Evolutionary conservation across 1,139 yeast species (phyloP).

Genomic region (Wickerhamomyces sp.): DNA sequence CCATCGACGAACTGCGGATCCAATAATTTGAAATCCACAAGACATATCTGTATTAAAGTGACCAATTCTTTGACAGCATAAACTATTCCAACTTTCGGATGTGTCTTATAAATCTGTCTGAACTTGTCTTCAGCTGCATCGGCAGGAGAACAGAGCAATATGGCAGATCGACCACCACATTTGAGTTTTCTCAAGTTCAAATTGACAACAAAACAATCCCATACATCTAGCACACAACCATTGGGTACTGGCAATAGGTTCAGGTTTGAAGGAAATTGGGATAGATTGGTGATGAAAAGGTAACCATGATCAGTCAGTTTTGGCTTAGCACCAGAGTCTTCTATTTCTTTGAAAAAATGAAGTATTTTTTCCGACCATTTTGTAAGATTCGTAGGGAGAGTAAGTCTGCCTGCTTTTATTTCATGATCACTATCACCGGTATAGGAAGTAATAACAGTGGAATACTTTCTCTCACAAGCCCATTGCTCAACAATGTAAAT

Average conservation of each 20-base stretch:
- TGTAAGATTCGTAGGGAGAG: constrained; percentile 48
- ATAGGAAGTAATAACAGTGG: constrained; percentile 69
- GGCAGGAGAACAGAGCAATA: constrained; percentile 62
- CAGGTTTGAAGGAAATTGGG: constrained; percentile 72
- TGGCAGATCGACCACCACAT: constrained; percentile 82
- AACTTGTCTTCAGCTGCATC: constrained; percentile 83
- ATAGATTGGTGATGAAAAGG: constrained; percentile 74
- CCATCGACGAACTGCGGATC: constrained; percentile 79
- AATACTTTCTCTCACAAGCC: constrained; percentile 68
- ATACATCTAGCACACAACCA: constrained; percentile 47
- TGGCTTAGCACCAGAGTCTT: constrained; percentile 52
- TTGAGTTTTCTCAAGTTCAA: constrained; percentile 70
- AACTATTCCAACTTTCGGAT: constrained; percentile 32
- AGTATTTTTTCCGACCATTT: constrained; percentile 56
- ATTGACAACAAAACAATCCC: constrained; percentile 60
- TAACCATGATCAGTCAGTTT: constrained; percentile 50
- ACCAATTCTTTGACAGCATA: constrained; percentile 77
- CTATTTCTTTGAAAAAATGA: constrained; percentile 61
- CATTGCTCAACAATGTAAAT: constrained; percentile 91
- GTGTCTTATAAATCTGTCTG: constrained; percentile 63
- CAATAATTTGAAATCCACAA: constrained; percentile 72
- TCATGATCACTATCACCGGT: constrained; percentile 74
- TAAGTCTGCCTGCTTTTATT: constrained; percentile 56
- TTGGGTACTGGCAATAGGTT: constrained; percentile 65
- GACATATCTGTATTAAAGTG: constrained; percentile 64